phyloP scores from a whole-genome alignment of 2,329 filamentous ascomycete genomes.

The Hymenoscyphus salicellus region DNA sequence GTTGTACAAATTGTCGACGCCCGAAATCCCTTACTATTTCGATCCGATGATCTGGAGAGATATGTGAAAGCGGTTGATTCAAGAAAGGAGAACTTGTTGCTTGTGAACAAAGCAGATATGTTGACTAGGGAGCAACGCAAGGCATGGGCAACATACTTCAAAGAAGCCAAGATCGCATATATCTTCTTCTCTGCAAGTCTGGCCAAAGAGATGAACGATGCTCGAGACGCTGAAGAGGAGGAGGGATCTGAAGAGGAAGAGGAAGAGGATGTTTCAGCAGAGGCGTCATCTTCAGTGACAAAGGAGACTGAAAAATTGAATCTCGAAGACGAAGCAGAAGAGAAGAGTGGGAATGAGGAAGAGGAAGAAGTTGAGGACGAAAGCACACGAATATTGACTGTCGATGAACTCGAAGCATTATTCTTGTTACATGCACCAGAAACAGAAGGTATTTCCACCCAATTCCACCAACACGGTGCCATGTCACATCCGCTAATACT shows the following conservation, averaged over 20 bases:
- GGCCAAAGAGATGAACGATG: conserved; percentile 85
- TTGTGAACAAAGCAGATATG: conserved; percentile 99
- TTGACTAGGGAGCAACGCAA: conserved; percentile 83
- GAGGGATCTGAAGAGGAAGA: conserved; percentile 46
- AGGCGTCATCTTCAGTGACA: conserved; percentile 20
- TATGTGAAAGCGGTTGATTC: conserved; percentile 92
- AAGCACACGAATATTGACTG: conserved; percentile 78
- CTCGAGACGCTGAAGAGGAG: conserved; percentile 54
- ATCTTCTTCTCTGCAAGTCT: conserved; percentile 94
- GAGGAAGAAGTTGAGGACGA: conserved; percentile 34
- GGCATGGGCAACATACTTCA: conserved; percentile 84
- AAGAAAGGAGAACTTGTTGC: conserved; percentile 82
- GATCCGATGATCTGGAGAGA: conserved; percentile 85
- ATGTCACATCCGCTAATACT: background rate
- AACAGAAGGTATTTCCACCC: conserved; percentile 47
- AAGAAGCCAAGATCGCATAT: conserved; percentile 77
- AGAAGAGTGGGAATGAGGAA: conserved; percentile 38
- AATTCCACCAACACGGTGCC: background rate
- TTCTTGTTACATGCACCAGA: conserved; percentile 74
- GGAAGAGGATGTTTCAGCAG: conserved; percentile 21
- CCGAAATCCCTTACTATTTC: conserved; percentile 87
- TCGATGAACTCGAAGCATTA: conserved; percentile 86
- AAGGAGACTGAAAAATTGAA: conserved; percentile 42
- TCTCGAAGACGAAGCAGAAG: conserved; percentile 39
- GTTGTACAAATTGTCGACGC: conserved; percentile 98